Conservation (phyloP, 164 flowering plant species). For the Piper longum region DNA sequence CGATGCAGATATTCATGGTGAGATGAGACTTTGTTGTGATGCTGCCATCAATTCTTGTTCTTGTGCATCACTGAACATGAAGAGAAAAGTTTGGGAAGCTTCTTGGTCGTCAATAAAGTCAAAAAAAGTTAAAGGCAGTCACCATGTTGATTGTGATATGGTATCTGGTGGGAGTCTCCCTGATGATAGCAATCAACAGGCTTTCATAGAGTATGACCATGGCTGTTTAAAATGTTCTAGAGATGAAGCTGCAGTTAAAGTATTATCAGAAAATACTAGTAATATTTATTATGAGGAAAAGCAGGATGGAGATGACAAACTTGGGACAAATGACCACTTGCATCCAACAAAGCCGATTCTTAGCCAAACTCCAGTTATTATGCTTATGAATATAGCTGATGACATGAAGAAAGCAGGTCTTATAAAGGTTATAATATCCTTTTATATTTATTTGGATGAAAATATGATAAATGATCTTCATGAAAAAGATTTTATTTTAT, state of each 20-base stretch:
- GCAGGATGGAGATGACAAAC: slow-evolving; percentile 12
- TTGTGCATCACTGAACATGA: slow-evolving; percentile 27
- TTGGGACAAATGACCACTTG: slow-evolving; percentile 8
- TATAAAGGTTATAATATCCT: slow-evolving; percentile 34
- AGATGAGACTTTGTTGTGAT: slow-evolving; percentile 7
- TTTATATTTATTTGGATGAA: no score
- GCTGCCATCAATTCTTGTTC: slow-evolving; percentile 20
- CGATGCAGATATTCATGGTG: slow-evolving; percentile 5
- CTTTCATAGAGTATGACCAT: slow-evolving; percentile 10
- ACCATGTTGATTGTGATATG: slow-evolving; percentile 19
- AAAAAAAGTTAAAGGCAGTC: slow-evolving; percentile 67
- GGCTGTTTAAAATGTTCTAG: slow-evolving; percentile 15
- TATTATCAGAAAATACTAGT: slow-evolving; percentile 7
- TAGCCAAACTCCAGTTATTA: slow-evolving; percentile 26
- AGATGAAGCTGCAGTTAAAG: slow-evolving; percentile 13
- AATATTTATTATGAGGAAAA: slow-evolving; percentile 1
- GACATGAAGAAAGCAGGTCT: slow-evolving; percentile 47
- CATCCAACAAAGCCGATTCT: slow-evolving; percentile 6
- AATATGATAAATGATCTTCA: not conserved
- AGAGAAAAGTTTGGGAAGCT: slow-evolving; percentile 58
- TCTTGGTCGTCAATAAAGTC: slow-evolving; percentile 60
- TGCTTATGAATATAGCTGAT: slow-evolving; percentile 88
- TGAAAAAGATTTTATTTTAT: slow-evolving; percentile 2
- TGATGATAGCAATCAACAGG: slow-evolving; percentile 13
- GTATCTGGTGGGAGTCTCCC: slow-evolving; percentile 15